Base-by-base conservation (phyloP, 179 eudicot genomes). In the Silene noctiflora region DNA sequence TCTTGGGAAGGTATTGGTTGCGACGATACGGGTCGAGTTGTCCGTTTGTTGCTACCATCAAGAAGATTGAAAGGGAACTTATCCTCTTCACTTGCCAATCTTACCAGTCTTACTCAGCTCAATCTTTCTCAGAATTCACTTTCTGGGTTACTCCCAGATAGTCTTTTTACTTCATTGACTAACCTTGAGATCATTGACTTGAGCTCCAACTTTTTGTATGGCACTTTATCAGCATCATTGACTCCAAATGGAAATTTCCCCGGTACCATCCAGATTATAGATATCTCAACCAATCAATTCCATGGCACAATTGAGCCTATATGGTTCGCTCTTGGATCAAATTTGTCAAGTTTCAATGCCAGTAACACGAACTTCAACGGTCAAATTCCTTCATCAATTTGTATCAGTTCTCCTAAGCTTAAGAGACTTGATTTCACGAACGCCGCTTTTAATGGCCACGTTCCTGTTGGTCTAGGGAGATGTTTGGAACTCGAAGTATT, bases 1-100 rank as follows among this genome's bases (percentile, higher is more conserved):
- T 35, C 62, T 21, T 94, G 98, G 98, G 91, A 89, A 46, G 98
- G 98, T 2, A 76, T 94, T 55, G 71, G 56, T 13, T 94, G 98
- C 55, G 89, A 87, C 77, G 78, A 4, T 0, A 39, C 71, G 20
- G 88, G 86, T 10, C 81, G 87, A 24, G 94, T 94, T n/a, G 79
- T 27, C 66, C 19, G 79, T 24, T 65, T 95, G 33, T 76, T 59
- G 84, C 82, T 95, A 0, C 95, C 97, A 0, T 64, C 53, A 3
- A 84, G 81, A 76, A 82, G 87, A 21, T 88, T 95, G 29, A 59
- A n/a, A 22, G 97, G 97, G 0, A 46, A 59, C 71, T 81, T 89
- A 73, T 79, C 88, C 16, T 81, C 86, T 22, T 76, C 87, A 66
- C 21, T 93, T 48, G 82, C 64, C 33, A 83, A 80, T 71, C 93